A percentile compares a stretch with the other conserved stretches of the same genome.
Evolutionary conservation across 345 rosid species (phyloP).

Genomic region (Populus tremula): DNA sequence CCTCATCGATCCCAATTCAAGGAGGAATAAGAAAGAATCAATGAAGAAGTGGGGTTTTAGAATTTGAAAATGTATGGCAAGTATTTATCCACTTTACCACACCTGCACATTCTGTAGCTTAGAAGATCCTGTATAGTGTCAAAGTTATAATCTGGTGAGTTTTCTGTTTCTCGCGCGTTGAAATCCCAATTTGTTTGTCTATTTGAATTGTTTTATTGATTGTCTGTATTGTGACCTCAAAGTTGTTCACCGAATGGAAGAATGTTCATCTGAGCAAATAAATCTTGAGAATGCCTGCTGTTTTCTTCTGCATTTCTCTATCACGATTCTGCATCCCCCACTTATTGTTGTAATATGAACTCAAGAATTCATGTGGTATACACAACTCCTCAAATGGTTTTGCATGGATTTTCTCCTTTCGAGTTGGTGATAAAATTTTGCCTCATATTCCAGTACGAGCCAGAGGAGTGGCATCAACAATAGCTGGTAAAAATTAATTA

Average conservation of each 20-base stretch:
- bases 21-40: slow-evolving; percentile 68
- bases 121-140: slow-evolving; percentile 56
- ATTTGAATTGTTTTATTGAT: slow-evolving; percentile 30
- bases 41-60: slow-evolving; percentile 94
- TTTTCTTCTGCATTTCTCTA: background rate
- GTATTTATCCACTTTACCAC: slow-evolving; percentile 18
- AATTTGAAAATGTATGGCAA: slow-evolving; percentile 35
- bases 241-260: slow-evolving; percentile 20
- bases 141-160: slow-evolving; percentile 34
- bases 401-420: no score
- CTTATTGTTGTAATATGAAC: background rate
- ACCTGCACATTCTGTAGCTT: slow-evolving; percentile 46
- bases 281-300: slow-evolving; percentile 13
- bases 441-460: background rate
- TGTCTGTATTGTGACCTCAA: slow-evolving; percentile 33
- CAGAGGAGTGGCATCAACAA: background rate
- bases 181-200: slow-evolving; percentile 19
- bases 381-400: background rate
- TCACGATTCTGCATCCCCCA: background rate
- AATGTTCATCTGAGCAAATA: slow-evolving; percentile 33
- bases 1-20: slow-evolving; percentile 81
- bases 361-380: background rate
- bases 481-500: background rate
- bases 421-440: no score
- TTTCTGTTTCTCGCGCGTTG: slow-evolving; percentile 16